Conservation (phyloP, 169 alveolate genomes). For the Plasmodium chabaudi region DNA sequence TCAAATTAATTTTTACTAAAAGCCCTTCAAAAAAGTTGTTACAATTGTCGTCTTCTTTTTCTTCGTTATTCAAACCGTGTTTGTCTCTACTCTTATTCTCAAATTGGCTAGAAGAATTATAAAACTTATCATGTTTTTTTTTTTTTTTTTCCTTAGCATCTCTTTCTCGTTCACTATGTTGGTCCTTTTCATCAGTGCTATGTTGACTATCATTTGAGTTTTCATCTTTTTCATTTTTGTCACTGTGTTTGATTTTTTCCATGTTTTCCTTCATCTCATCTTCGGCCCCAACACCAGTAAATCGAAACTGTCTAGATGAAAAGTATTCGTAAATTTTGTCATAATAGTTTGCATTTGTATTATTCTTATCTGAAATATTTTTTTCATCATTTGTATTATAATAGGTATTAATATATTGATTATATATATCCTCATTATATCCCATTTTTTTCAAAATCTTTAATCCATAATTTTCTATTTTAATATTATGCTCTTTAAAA, state of each 20-base stretch:
- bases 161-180: not conserved
- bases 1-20: conserved; percentile 58
- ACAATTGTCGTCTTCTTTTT: conserved; percentile 6
- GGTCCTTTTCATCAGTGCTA: not conserved
- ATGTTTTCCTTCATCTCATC: conserved; percentile 64
- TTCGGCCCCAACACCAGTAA: conserved; percentile 75
- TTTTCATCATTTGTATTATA: conserved; percentile 22
- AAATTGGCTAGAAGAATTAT: not conserved
- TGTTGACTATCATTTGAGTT: not conserved
- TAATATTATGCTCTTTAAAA: conserved; percentile 55
- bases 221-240: not conserved
- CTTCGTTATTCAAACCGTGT: not conserved
- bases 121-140: not conserved
- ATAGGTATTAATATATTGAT: conserved; percentile 51
- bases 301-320: conserved; percentile 36
- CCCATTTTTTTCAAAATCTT: conserved; percentile 57
- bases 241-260: conserved; percentile 20
- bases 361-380: not conserved
- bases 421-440: conserved; percentile 52
- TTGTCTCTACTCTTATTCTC: not conserved
- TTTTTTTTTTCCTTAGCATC: not conserved
- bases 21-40: conserved; percentile 53
- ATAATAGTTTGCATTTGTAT: conserved; percentile 29
- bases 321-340: conserved; percentile 48
- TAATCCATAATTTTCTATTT: conserved; percentile 52